These are phyloP conservation scores for Tuber aestivum DNA, from an alignment of 495 filamentous ascomycete genomes.

Conservation along the genomic window DNA sequence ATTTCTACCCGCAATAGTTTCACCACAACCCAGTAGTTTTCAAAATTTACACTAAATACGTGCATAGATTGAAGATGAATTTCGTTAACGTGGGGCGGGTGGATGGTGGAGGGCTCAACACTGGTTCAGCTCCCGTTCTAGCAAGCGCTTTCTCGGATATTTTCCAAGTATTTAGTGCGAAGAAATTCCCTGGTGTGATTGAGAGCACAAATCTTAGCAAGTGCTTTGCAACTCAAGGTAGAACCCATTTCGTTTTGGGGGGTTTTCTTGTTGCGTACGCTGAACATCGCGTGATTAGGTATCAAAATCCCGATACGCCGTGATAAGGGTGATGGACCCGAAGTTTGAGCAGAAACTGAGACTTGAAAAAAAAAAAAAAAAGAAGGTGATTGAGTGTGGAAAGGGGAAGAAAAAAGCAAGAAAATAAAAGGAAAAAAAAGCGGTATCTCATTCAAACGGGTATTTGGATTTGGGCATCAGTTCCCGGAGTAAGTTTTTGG, in stretches of 20 bases:
- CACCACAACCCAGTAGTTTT: neutral
- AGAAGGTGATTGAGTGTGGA: neutral
- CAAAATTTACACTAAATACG: neutral
- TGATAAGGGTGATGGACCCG: constrained; percentile 41
- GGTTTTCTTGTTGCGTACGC: neutral
- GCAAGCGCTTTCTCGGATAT: constrained; percentile 81
- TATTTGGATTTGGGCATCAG: constrained; percentile 31
- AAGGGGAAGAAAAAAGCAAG: neutral
- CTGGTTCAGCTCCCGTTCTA: constrained; percentile 72
- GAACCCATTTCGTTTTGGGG: constrained; percentile 41
- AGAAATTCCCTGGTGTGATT: constrained; percentile 97
- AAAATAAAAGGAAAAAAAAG: neutral
- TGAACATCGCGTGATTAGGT: constrained; percentile 29
- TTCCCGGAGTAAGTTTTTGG: constrained; percentile 35
- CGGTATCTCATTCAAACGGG: constrained; percentile 19
- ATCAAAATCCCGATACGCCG: constrained; percentile 43
- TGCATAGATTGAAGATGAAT: constrained; percentile 59
- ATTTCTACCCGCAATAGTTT: constrained; percentile 6
- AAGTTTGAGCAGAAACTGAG: constrained; percentile 19
- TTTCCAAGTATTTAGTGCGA: constrained; percentile 92
- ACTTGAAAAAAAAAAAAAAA: neutral
- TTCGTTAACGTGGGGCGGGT: constrained; percentile 74
- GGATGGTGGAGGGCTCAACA: constrained; percentile 57
- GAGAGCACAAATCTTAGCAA: constrained; percentile 92
- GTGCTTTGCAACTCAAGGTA: constrained; percentile 89